Base-by-base conservation (phyloP, 2,329 filamentous ascomycete species). In the Didymella segeticola region DNA sequence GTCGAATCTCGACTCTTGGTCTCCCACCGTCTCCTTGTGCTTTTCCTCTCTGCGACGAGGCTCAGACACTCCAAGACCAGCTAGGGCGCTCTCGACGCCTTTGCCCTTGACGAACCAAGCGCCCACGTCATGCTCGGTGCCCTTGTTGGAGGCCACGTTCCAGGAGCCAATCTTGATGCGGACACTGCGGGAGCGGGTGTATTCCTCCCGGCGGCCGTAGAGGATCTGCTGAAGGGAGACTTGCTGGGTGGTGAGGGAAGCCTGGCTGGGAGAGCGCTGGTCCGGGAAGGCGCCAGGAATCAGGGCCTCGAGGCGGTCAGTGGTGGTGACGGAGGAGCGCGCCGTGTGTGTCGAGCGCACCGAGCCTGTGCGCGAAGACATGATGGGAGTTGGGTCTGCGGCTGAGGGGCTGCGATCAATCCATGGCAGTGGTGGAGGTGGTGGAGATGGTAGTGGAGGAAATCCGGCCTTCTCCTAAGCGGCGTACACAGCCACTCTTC, bases 141-240 rank as follows among this genome's bases (percentile, higher is more conserved):
- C 91, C 11, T 90, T 86, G 60, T 89, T 87, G 1, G 89, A 87
- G 4, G 92, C 95, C 14, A 96, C 91, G 75, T 99, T 99, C 95
- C 95, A 99, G 0, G 90, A 89, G 34, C 93, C 95, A 45, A 99
- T 83, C 76, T 97, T 97, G 74, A 99, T 84, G 61, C 87, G 88
- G 63, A 96, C 85, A 43, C 83, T 83, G 71, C 87, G 87, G 36
- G 87, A 84, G 30, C 87, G 85, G 22, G 89, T 88, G 72, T 93
- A 99, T 73, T 98, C 93, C 42, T 84, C 78, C 66, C 87, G 85
- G 47, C 95, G 85, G 31, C 89, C 86, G 69, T 88, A 84, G 31
- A 98, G 74, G 2, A 81, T 83, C 47, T 83, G 80, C 2, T 81
- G 79, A 8, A 88, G 76, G 2, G 64, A 65, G 26, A 80, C 81